Base-by-base conservation (phyloP, 2,329 filamentous ascomycete genomes). In the Colletotrichum tofieldiae region DNA sequence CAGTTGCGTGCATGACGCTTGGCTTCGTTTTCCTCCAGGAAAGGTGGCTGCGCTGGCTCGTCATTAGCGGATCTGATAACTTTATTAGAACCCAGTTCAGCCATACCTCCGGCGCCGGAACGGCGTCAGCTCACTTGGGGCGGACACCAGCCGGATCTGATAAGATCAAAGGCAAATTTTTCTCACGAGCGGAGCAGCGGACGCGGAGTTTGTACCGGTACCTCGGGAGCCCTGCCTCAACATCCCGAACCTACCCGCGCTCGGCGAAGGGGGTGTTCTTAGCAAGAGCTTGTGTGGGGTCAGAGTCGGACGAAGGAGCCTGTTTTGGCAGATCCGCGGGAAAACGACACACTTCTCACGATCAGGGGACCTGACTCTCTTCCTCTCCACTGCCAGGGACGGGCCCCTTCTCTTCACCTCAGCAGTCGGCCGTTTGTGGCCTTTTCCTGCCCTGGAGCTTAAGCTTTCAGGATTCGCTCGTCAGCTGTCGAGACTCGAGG, bases 1-100 rank as follows among this genome's bases (percentile, higher is more conserved):
- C 41, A 61, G 26, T 35, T 61, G 29, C 43, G 43, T 62, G 43
- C 58, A 29, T 62, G 41, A 35, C 41, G 59, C 59, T 35, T 26
- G 45, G 20, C 58, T 9, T 32, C 45, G 12, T 51, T 63, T 52
- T 71, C 62, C 49, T 47, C 29, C 58, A 59, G 59, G 65, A 35
- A 54, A 68, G 65, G n/a, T 67, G 65, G 64, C 56, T 67, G 56
- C 67, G 61, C 29, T 55, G 64, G 26, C 55, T 67, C 37, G 56
- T 20, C 29, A 58, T 58, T 37, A 70, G 75, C 79, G 79, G 80
- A 82, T 81, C 80, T 76, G 80, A 82, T 81, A 82, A 81, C 79
- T 81, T 78, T 79, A 80, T 75, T 66, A 49, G 71, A 65, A 47
- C 65, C 62, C 43, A 47, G 45, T 69, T 39, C 47, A 39, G 65